phyloP scores from a whole-genome alignment of 2,329 filamentous ascomycete genomes.

The Trichophyton equinum region DNA sequence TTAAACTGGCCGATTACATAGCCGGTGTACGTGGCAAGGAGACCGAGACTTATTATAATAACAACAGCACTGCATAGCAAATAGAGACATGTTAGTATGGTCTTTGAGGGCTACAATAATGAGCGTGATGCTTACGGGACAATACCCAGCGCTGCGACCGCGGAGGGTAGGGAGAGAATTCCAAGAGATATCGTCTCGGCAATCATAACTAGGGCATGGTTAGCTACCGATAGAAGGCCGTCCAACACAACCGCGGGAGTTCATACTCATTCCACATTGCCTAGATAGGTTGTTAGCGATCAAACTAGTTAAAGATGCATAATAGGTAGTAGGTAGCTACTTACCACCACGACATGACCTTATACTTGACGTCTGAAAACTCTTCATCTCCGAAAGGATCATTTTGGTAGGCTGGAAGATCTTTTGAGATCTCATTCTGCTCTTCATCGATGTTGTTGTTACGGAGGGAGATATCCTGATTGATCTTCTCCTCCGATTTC shows the following conservation, averaged over 20 bases:
- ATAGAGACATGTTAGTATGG: background rate
- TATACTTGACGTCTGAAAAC: constrained; percentile 37
- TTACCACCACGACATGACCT: constrained; percentile 39
- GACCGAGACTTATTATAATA: constrained; percentile 41
- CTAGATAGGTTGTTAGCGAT: constrained; percentile 14
- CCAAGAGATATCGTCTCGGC: constrained; percentile 49
- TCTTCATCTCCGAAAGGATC: constrained; percentile 33
- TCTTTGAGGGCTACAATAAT: background rate
- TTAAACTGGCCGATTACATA: constrained; percentile 51
- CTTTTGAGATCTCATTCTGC: constrained; percentile 3
- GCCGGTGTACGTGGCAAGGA: constrained; percentile 48
- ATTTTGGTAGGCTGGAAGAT: constrained; percentile 14
- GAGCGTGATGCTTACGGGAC: constrained; percentile 31
- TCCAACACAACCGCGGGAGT: background rate
- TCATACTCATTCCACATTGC: constrained; percentile 33
- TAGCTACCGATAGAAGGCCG: background rate
- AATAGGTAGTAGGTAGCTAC: constrained; percentile 10
- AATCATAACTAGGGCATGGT: constrained; percentile 37
- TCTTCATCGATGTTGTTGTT: constrained; percentile 16
- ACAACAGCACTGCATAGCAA: constrained; percentile 34
- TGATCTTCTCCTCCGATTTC: background rate
- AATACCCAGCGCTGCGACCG: constrained; percentile 41
- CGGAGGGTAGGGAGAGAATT: constrained; percentile 43
- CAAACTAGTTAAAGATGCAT: background rate
- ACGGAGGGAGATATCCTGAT: background rate